phyloP scores from a whole-genome alignment of 2,329 filamentous ascomycete genomes.

The Ceratocystis cacaofunesta region DNA sequence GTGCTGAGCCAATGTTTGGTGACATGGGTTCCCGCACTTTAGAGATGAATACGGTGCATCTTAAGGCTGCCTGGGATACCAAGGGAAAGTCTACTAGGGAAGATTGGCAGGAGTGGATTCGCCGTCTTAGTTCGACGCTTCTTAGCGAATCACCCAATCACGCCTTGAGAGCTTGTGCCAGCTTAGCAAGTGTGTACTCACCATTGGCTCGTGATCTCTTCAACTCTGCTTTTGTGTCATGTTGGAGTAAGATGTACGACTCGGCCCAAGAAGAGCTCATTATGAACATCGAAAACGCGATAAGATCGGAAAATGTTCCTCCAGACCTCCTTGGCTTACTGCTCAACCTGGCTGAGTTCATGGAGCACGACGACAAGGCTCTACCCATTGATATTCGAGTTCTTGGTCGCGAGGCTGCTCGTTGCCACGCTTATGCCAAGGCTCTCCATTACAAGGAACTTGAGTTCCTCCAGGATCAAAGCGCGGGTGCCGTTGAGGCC shows the following conservation, averaged over 20 bases:
- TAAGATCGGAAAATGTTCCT: slow-evolving; percentile 88
- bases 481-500: slow-evolving; percentile 85
- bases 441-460: slow-evolving; percentile 97
- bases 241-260: slow-evolving; percentile 95
- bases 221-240: slow-evolving; percentile 97
- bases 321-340: slow-evolving; percentile 89
- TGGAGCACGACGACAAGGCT: slow-evolving; percentile 99
- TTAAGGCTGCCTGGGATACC: slow-evolving; percentile 95
- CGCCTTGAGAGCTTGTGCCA: slow-evolving; percentile 81
- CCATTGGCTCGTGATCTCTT: slow-evolving; percentile 87
- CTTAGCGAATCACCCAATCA: slow-evolving; percentile 93
- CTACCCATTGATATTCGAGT: slow-evolving; percentile 93
- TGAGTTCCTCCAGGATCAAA: slow-evolving; percentile 95
- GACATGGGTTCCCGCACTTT: slow-evolving; percentile 87
- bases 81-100: slow-evolving; percentile 93
- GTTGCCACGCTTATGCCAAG: slow-evolving; percentile 96
- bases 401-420: slow-evolving; percentile 83
- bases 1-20: slow-evolving; percentile 66
- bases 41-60: slow-evolving; percentile 91
- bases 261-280: slow-evolving; percentile 95
- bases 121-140: slow-evolving; percentile 87
- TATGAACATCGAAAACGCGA: slow-evolving; percentile 83
- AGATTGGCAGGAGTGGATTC: slow-evolving; percentile 98
- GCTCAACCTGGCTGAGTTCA: slow-evolving; percentile 94
- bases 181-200: slow-evolving; percentile 77